phyloP scores from a whole-genome alignment of 306 rosid genomes.

The Abrus pulchellus region DNA sequence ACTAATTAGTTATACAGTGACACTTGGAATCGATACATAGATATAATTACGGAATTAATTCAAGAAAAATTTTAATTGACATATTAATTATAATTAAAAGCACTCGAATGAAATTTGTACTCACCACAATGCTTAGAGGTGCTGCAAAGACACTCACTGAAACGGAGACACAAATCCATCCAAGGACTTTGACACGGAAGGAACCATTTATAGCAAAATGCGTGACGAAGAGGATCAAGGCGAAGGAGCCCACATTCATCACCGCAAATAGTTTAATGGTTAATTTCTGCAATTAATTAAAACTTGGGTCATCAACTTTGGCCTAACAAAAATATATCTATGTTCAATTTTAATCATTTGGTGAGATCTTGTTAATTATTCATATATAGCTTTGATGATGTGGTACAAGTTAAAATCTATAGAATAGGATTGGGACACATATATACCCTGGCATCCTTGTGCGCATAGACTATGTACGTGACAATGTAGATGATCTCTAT shows the following conservation, averaged over 20 bases:
- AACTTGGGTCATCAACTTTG: background rate
- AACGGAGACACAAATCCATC: slow-evolving; percentile 72
- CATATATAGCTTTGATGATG: background rate
- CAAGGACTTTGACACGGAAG: slow-evolving; percentile 55
- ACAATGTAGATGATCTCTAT: slow-evolving; percentile 65
- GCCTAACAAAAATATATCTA: background rate
- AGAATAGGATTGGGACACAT: background rate
- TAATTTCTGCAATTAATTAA: slow-evolving; percentile 47
- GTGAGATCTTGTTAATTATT: background rate
- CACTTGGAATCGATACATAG: background rate
- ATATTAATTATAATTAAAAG: background rate
- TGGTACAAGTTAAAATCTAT: background rate
- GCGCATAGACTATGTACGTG: slow-evolving; percentile 63
- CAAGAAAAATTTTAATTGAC: too few species aligned
- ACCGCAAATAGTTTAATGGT: slow-evolving; percentile 53
- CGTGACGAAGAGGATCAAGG: slow-evolving; percentile 47
- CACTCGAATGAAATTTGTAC: background rate
- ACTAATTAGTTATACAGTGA: background rate
- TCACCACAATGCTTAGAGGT: slow-evolving; percentile 79
- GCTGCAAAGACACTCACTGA: slow-evolving; percentile 77
- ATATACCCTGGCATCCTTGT: slow-evolving; percentile 62
- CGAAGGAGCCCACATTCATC: slow-evolving; percentile 65
- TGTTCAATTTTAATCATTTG: background rate
- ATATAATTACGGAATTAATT: background rate
- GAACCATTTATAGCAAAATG: slow-evolving; percentile 45